Conservation (phyloP, 2,329 filamentous ascomycete genomes). For the Epichloe festucae region DNA sequence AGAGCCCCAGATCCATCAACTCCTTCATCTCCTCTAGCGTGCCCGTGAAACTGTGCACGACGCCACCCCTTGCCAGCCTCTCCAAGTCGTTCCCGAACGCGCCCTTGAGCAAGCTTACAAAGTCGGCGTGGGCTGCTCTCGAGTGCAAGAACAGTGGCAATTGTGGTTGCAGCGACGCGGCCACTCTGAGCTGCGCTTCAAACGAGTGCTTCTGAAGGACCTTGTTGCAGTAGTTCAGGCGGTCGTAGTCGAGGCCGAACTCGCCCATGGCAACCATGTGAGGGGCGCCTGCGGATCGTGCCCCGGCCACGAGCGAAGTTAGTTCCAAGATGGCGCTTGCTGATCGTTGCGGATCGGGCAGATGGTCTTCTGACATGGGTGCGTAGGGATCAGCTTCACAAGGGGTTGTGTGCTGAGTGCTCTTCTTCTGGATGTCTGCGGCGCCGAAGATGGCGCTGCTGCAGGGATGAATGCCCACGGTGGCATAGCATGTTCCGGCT, state of each 20-base stretch:
- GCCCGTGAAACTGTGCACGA: conserved; percentile 94
- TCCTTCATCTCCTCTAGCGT: conserved; percentile 72
- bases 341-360: conserved; percentile 31
- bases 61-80: conserved; percentile 57
- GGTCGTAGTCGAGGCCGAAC: conserved; percentile 92
- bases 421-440: conserved; percentile 31
- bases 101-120: conserved; percentile 55
- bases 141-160: conserved; percentile 88
- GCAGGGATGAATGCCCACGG: conserved; percentile 90
- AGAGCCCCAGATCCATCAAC: conserved; percentile 66
- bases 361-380: conserved; percentile 35
- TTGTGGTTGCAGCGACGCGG: conserved; percentile 53
- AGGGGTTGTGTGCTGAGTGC: conserved; percentile 27
- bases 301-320: conserved; percentile 47
- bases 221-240: conserved; percentile 68
- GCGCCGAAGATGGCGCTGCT: conserved; percentile 65
- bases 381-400: conserved; percentile 39
- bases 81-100: conserved; percentile 47
- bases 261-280: conserved; percentile 74
- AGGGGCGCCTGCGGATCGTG: conserved; percentile 30
- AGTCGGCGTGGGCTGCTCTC: conserved; percentile 74
- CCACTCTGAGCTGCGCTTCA: conserved; percentile 66
- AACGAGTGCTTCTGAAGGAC: conserved; percentile 78
- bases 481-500: conserved; percentile 78
- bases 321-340: conserved; percentile 44